Base-by-base conservation (phyloP, 805 yeast species). In the Blastobotrys terrestris region DNA sequence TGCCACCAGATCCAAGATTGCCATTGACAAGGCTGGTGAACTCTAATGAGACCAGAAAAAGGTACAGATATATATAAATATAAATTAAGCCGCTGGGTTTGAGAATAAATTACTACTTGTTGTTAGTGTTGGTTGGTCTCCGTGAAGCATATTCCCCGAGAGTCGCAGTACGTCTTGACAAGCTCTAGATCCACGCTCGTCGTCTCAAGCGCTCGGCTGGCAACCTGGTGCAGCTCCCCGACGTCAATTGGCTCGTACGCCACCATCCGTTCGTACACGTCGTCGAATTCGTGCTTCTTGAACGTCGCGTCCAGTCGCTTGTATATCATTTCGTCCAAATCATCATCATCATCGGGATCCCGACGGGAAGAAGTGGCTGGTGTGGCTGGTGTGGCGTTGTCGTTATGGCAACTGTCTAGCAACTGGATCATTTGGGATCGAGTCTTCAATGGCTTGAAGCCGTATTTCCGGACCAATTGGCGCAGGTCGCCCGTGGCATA, bases 11-110 rank as follows among this genome's bases (percentile, higher is more conserved):
- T 83, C 83, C 59, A 77, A 74, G 69, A 72, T 87, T 67, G 74
- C 77, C 71, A 78, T 87, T 67, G 87, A 77, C 67, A 78, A 77
- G 59, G 74, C 77, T 60, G 87, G 87, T 67, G 83, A 79, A 71
- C 67, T 80, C 68, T 75, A 76, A 74, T n/a, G n/a, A n/a, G n/a
- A n/a, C n/a, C n/a, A n/a, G 55, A n/a, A n/a, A 20, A 18, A 8
- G 47, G 15, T 16, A 14, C 13, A 31, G 7, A 31, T 31, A 31
- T 31, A 14, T 31, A 31, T 31, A 39, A 5, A 14, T 14, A 39
- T 39, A 39, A 39, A 14, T 39, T 7, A 39, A 39, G 18, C 42
- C 14, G 39, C 13, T 31, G 18, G 18, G 6, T 7, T n/a, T 15
- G 5, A 7, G 42, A n/a, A 39, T 39, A 14, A 39, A 15, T 39